These are phyloP conservation scores for Closterium sp. DNA, from an alignment of 139 green algal species.

Conservation along the genomic window DNA sequence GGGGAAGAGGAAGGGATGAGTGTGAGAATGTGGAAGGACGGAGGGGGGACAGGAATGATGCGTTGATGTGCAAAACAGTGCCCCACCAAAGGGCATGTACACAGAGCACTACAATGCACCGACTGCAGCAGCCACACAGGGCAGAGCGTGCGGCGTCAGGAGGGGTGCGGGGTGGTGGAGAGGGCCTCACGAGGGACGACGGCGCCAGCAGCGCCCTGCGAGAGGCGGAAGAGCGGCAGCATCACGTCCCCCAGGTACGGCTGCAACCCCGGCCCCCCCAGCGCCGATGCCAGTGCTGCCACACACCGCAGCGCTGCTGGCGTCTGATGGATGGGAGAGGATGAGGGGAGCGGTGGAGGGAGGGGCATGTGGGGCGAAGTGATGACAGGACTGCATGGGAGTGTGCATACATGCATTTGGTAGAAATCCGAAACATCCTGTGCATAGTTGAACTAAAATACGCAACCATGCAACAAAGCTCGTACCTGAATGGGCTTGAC, in stretches of 20 bases:
- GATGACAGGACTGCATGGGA: too few relatives aligned
- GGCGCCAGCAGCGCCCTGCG: constrained; percentile 49
- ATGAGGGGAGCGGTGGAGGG: not conserved
- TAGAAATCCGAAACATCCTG: too few relatives aligned
- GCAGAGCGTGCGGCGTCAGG: too few relatives aligned
- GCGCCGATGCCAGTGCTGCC: constrained; percentile 62
- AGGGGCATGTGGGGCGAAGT: not conserved
- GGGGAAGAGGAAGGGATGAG: not conserved
- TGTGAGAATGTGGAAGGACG: not conserved
- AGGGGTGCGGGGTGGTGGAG: constrained; percentile 42
- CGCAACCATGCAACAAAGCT: not conserved
- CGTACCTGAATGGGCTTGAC: not conserved
- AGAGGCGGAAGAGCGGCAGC: constrained; percentile 73
- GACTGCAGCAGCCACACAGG: too few relatives aligned
- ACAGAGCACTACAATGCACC: too few relatives aligned
- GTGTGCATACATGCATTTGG: too few relatives aligned
- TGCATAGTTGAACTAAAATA: too few relatives aligned
- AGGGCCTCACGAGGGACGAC: constrained; percentile 46
- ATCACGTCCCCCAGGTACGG: constrained; percentile 61
- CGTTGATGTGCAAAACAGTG: too few relatives aligned
- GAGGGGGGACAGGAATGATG: not conserved
- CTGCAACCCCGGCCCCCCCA: constrained; percentile 57
- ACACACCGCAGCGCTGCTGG: constrained; percentile 73
- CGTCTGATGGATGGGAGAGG: constrained; percentile 44
- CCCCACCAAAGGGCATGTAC: too few relatives aligned